These are phyloP conservation scores for Chaetomium globosum DNA, from an alignment of 2,329 filamentous ascomycete genomes.

Conservation along the genomic window DNA sequence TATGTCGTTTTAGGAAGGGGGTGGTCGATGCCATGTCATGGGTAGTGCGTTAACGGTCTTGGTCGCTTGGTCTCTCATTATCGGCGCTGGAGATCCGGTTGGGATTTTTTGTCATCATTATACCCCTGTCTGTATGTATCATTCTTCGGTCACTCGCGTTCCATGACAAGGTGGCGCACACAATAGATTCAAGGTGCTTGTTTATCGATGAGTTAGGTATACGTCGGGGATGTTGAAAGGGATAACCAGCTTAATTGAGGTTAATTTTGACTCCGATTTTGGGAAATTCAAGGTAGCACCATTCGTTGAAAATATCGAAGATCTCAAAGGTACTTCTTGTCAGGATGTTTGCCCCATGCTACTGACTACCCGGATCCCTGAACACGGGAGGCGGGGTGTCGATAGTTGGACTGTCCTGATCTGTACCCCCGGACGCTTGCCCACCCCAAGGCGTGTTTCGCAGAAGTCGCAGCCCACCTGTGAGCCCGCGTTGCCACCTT, in stretches of 20 bases:
- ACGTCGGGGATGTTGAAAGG: neutral
- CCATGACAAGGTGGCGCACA: neutral
- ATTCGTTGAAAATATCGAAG: no score
- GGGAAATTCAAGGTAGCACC: neutral
- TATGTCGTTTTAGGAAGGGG: constrained; percentile 5
- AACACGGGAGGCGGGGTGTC: constrained; percentile 2
- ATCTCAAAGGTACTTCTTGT: neutral
- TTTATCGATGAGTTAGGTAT: neutral
- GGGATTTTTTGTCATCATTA: constrained; percentile 8
- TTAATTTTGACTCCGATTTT: neutral
- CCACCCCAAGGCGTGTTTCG: constrained; percentile 6
- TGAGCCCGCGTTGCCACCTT: neutral
- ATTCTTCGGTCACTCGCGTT: neutral
- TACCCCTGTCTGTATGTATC: constrained; percentile 15
- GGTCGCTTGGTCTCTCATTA: neutral
- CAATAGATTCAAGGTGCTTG: neutral
- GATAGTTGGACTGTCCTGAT: neutral
- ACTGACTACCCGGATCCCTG: neutral
- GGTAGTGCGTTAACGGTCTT: neutral
- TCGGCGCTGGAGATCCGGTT: neutral
- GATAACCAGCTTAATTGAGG: neutral
- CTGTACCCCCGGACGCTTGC: neutral
- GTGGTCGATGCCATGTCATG: neutral
- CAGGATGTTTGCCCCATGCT: neutral
- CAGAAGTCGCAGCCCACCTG: neutral